Evolutionary conservation across 345 rosid genomes (phyloP).

Genomic region (Trapa incisa): DNA sequence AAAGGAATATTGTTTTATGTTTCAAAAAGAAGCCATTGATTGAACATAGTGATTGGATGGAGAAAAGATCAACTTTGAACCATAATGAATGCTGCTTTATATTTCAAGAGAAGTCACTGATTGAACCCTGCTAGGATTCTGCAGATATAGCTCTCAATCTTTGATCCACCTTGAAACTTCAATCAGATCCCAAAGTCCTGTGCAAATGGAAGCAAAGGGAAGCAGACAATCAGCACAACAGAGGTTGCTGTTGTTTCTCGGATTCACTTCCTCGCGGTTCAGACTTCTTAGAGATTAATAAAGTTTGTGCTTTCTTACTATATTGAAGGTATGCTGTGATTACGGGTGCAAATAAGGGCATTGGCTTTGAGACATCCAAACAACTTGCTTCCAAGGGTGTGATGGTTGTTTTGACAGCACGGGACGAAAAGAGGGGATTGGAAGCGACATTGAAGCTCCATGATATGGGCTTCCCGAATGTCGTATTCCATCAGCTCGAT

Average conservation of each 20-base stretch:
- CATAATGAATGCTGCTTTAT: not conserved
- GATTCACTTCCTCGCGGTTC: not conserved
- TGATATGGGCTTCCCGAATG: slow-evolving; percentile 20
- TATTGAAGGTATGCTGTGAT: slow-evolving; percentile 31
- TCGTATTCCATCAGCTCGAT: slow-evolving; percentile 42
- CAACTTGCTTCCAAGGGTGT: slow-evolving; percentile 32
- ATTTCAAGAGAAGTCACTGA: not conserved
- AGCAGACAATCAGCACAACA: not conserved
- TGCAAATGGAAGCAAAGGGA: slow-evolving; percentile 9
- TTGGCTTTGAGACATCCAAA: slow-evolving; percentile 33
- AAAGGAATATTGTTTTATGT: too few species aligned
- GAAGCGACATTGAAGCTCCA: slow-evolving; percentile 26
- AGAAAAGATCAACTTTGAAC: not conserved
- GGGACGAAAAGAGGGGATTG: slow-evolving; percentile 29
- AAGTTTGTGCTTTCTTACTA: not conserved
- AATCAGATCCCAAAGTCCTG: not conserved
- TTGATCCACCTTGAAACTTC: slow-evolving; percentile 1
- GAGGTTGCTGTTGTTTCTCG: not conserved
- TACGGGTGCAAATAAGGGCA: slow-evolving; percentile 41
- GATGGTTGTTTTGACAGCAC: slow-evolving; percentile 32
- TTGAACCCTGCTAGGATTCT: not conserved
- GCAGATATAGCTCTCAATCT: slow-evolving; percentile 1
- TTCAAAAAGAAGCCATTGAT: too few species aligned
- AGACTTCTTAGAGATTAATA: not conserved
- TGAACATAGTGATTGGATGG: not conserved